Base-by-base conservation (phyloP, 2,329 filamentous ascomycete genomes). In the Penicillium fuscoglaucum region DNA sequence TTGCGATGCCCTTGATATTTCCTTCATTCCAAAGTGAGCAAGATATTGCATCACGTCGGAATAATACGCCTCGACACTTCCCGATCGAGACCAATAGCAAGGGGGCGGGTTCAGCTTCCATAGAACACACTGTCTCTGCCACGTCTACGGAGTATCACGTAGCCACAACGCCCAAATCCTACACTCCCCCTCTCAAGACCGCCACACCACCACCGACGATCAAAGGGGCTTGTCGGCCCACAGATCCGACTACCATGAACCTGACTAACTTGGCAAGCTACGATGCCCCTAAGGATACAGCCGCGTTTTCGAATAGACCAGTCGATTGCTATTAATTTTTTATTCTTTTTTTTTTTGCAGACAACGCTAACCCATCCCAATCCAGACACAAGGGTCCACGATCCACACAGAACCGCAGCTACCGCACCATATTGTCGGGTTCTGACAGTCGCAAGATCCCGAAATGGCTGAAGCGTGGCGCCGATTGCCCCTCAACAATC, bases 381-480 rank as follows among this genome's bases (percentile, higher is more conserved):
- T 19, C 52, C 43, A 46, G 49, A 46, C 28, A 44, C 31, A 45
- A 45, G 52, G 56, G 51, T 52, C 43, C 33, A 58, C 50, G 64
- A 64, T 64, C 61, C 60, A 62, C 63, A 46, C 39, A 60, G 40
- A 40, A 57, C 39, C 10, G 40, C 61, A 67, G 58, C 58, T 66
- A 55, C 51, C 55, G 62, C 56, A 57, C 68, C 68, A 61, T 41
- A 61, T 50, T 66, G 69, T 68, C 67, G 68, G 68, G 67, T 65
- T 67, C 54, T 61, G 59, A 63, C 61, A 62, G 49, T 60, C 53
- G 59, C 55, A 53, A 56, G 49, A 37, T 28, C 43, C 43, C 50
- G 17, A 46, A 46, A 57, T 35, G 10, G 33, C 33, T 41, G 45
- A 46, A 55, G 39, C 53, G 59, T 61, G 56, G 46, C 49, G 53